These are phyloP conservation scores for Colletotrichum sublineola DNA, from an alignment of 2,329 filamentous ascomycete species.

Conservation along the genomic window DNA sequence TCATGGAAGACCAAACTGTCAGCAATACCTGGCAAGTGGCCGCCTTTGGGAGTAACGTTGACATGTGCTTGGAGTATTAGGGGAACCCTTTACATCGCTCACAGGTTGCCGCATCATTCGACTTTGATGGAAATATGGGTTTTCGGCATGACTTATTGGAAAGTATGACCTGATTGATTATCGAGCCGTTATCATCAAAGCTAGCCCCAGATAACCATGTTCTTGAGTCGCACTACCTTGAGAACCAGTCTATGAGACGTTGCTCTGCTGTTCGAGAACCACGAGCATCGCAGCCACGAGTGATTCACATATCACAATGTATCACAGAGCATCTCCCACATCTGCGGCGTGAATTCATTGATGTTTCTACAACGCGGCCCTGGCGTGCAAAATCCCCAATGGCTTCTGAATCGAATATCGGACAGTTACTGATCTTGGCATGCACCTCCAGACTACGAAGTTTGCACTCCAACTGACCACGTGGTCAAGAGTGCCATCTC, in stretches of 20 bases:
- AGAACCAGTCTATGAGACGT: background rate
- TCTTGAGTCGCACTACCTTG: background rate
- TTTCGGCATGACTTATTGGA: background rate
- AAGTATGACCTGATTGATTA: background rate
- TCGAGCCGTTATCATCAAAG: background rate
- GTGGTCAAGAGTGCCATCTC: conserved; percentile 59
- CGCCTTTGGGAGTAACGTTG: background rate
- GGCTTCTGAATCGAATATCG: too few relatives aligned
- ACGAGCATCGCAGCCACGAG: background rate
- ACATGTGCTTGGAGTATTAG: background rate
- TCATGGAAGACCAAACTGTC: too few relatives aligned
- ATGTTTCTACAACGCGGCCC: too few relatives aligned
- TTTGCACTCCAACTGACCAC: conserved; percentile 54
- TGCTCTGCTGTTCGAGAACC: background rate
- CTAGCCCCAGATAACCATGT: background rate
- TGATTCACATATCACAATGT: too few relatives aligned
- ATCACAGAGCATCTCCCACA: too few relatives aligned
- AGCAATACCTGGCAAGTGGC: background rate
- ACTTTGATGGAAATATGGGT: background rate
- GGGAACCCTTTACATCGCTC: background rate
- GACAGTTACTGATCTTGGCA: too few relatives aligned
- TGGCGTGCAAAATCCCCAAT: too few relatives aligned
- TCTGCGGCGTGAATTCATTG: too few relatives aligned
- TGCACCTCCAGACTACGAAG: too few relatives aligned
- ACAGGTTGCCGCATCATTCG: background rate